A percentile compares a stretch with the other conserved stretches of the same genome.
These are phyloP conservation scores for Hypoxylon lienhwacheense DNA, from an alignment of 495 filamentous ascomycete genomes.

Conservation along the genomic window DNA sequence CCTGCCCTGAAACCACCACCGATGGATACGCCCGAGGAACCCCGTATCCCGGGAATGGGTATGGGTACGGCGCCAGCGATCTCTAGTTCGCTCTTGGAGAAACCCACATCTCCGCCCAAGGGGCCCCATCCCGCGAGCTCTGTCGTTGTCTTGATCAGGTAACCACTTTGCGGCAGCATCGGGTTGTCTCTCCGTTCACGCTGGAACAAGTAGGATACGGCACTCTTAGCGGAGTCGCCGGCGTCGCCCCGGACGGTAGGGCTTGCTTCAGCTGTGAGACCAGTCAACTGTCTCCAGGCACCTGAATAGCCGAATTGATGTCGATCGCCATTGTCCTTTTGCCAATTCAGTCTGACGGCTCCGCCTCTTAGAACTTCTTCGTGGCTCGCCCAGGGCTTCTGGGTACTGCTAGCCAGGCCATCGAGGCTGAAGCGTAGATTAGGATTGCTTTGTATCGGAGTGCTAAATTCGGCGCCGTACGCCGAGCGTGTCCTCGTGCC, in stretches of 20 bases:
- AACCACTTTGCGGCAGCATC: conserved; percentile 78
- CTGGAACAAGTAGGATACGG: conserved; percentile 77
- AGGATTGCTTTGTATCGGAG: conserved; percentile 78
- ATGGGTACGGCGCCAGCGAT: conserved; percentile 72
- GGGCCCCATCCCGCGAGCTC: conserved; percentile 88
- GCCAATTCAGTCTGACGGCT: conserved; percentile 73
- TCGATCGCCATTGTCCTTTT: conserved; percentile 59
- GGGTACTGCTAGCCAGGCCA: conserved; percentile 74
- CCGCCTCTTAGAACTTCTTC: conserved; percentile 87
- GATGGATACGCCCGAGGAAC: conserved; percentile 68
- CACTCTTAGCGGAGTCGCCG: conserved; percentile 88
- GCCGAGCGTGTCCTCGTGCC: conserved; percentile 88
- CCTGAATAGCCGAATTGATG: conserved; percentile 80
- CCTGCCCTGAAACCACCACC: conserved; percentile 56
- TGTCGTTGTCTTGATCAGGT: conserved; percentile 70
- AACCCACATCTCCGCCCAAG: conserved; percentile 84
- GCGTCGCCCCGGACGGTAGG: conserved; percentile 80
- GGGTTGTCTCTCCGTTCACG: conserved; percentile 78
- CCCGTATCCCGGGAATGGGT: conserved; percentile 63
- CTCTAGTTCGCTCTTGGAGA: conserved; percentile 85
- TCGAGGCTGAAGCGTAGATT: conserved; percentile 74
- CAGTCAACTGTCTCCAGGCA: conserved; percentile 85
- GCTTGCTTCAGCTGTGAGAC: conserved; percentile 70
- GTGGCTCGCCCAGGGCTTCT: conserved; percentile 89
- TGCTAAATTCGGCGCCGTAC: conserved; percentile 79